These are phyloP conservation scores for Mortierella sp. DNA, from an alignment of 371 early-diverging fungal genomes.

Conservation along the genomic window DNA sequence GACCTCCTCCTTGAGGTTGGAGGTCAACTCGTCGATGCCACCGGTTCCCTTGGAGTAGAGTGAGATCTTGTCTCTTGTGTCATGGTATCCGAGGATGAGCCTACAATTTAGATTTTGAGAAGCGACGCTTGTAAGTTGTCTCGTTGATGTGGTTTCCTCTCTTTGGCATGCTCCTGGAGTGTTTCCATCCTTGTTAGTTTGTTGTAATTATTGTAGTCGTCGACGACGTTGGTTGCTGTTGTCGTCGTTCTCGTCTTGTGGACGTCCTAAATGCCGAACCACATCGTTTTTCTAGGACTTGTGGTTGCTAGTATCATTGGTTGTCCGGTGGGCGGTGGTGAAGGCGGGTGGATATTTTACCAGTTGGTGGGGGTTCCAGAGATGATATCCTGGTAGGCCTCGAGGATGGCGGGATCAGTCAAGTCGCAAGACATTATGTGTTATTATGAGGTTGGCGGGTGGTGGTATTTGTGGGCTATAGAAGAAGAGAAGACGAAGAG, in stretches of 20 bases:
- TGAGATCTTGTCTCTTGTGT: conserved; percentile 78
- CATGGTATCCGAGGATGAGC: conserved; percentile 79
- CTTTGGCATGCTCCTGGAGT: not conserved
- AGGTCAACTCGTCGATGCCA: conserved; percentile 72
- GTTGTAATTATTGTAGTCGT: not conserved
- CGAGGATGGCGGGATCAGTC: conserved; percentile 72
- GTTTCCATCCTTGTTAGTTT: not conserved
- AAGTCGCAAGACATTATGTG: conserved; percentile 76
- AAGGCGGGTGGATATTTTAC: conserved; percentile 51
- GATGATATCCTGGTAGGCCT: conserved; percentile 74
- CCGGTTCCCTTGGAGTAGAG: conserved; percentile 71
- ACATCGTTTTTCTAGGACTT: not conserved
- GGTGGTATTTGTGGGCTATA: conserved; percentile 3
- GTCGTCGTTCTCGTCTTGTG: too few species aligned
- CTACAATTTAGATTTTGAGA: conserved; percentile 46
- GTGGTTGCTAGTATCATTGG: not conserved
- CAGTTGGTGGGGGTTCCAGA: conserved; percentile 68
- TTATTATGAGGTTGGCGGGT: not conserved
- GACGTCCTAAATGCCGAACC: not conserved
- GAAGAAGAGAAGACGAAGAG: not conserved
- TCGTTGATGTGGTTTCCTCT: not conserved
- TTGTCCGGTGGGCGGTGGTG: not conserved
- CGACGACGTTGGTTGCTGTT: too few species aligned
- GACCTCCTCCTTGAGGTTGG: conserved; percentile 72
- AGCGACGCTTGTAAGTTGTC: not conserved